These are phyloP conservation scores for Naganishia cerealis DNA, from an alignment of 1,284 basidiomycete species.

Conservation along the genomic window DNA sequence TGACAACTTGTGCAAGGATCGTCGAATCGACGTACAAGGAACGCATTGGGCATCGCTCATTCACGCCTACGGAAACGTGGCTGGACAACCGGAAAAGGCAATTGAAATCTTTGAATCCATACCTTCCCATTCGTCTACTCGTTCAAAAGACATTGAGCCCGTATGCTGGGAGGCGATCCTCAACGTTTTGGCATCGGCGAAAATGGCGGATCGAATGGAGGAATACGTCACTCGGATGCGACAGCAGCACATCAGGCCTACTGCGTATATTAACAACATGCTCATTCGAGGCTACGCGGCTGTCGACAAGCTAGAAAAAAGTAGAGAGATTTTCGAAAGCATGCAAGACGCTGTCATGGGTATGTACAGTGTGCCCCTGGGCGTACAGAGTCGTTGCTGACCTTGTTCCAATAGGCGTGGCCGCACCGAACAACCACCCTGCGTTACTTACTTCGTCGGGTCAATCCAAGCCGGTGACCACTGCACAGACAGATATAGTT, in stretches of 20 bases:
- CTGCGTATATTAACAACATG: slow-evolving; percentile 92
- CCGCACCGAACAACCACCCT: slow-evolving; percentile 83
- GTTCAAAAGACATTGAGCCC: slow-evolving; percentile 64
- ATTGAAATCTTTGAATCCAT: slow-evolving; percentile 78
- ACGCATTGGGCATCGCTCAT: slow-evolving; percentile 91
- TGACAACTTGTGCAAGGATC: slow-evolving; percentile 60
- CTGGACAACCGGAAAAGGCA: slow-evolving; percentile 75
- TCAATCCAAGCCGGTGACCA: slow-evolving; percentile 56
- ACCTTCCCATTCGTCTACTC: slow-evolving; percentile 54
- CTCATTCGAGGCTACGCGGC: slow-evolving; percentile 85
- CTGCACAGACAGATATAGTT: slow-evolving; percentile 56
- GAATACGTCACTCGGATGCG: slow-evolving; percentile 68
- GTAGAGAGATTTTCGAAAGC: slow-evolving; percentile 78
- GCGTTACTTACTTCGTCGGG: slow-evolving; percentile 58
- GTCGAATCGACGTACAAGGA: slow-evolving; percentile 66
- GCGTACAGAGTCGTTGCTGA: not conserved
- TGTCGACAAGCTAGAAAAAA: slow-evolving; percentile 67
- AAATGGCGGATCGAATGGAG: slow-evolving; percentile 75
- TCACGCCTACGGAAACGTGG: slow-evolving; percentile 81
- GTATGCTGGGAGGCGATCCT: slow-evolving; percentile 88
- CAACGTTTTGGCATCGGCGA: slow-evolving; percentile 78
- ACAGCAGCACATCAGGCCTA: slow-evolving; percentile 72
- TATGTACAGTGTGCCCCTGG: slow-evolving; percentile 12
- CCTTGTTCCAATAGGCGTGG: slow-evolving; percentile 64
- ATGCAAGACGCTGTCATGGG: slow-evolving; percentile 68